These are phyloP conservation scores for Schwanniomyces vanrijiae DNA, from an alignment of 805 yeast genomes.

Conservation along the genomic window DNA sequence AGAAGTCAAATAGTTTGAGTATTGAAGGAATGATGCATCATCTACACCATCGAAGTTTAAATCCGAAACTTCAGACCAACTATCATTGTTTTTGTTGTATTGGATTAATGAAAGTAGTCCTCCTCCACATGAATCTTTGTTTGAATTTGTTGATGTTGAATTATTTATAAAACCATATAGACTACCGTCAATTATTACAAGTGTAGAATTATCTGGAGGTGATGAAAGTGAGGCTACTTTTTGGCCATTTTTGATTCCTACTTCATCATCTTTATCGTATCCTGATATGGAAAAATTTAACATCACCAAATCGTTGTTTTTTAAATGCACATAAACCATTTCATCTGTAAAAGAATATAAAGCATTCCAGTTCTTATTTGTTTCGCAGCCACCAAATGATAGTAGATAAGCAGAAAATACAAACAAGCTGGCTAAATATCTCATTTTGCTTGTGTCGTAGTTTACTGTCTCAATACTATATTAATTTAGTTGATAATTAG, in stretches of 20 bases:
- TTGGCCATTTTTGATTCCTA: constrained; percentile 21
- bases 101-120: constrained; percentile 23
- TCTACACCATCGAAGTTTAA: constrained; percentile 20
- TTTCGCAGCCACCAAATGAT: constrained; percentile 1
- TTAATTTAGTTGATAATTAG: neutral
- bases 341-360: constrained; percentile 35
- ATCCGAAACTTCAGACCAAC: constrained; percentile 18
- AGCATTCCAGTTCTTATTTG: constrained; percentile 26
- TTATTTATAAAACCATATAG: constrained; percentile 27
- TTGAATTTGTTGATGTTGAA: neutral
- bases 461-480: neutral
- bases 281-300: constrained; percentile 38
- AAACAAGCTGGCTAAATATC: neutral
- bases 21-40: constrained; percentile 31
- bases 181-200: constrained; percentile 26
- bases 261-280: constrained; percentile 9
- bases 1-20: constrained; percentile 44
- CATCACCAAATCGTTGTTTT: constrained; percentile 35
- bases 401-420: neutral
- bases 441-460: neutral
- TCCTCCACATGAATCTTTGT: constrained; percentile 21
- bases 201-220: constrained; percentile 34
- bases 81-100: constrained; percentile 14
- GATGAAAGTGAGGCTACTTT: constrained; percentile 17
- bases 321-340: constrained; percentile 32